These are phyloP conservation scores for Fusarium paranaense DNA, from an alignment of 2,329 filamentous ascomycete species.

Conservation along the genomic window DNA sequence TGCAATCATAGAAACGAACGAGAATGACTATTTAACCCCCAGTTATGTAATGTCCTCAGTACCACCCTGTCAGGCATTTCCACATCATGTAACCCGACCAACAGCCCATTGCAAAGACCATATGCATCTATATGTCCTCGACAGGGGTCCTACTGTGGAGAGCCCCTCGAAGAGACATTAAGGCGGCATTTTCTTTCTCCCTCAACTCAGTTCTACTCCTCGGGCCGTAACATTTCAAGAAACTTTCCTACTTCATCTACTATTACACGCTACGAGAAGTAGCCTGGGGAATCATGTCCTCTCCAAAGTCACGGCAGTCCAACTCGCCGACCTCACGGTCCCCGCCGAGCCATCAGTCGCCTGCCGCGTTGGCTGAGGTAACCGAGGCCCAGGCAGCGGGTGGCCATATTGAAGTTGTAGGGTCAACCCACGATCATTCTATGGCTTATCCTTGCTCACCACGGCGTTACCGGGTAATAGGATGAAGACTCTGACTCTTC, in stretches of 20 bases:
- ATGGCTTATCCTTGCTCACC: not conserved
- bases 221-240: not conserved
- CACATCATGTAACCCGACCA: not conserved
- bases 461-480: not conserved
- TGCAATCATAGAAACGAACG: too few species aligned
- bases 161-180: not conserved
- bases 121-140: not conserved
- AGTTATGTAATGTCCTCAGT: not conserved
- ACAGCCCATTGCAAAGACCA: not conserved
- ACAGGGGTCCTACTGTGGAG: not conserved
- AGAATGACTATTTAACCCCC: not conserved
- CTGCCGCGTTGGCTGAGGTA: not conserved
- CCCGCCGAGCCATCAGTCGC: not conserved
- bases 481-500: conserved; percentile 9
- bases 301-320: not conserved
- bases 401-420: not conserved
- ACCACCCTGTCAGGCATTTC: not conserved
- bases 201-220: not conserved
- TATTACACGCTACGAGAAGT: not conserved
- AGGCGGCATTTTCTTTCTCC: not conserved
- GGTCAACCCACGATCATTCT: not conserved
- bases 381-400: not conserved
- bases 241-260: not conserved
- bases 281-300: not conserved
- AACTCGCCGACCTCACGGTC: not conserved